Evolutionary conservation across 345 rosid genomes (phyloP), one percentile per base, ranked within the genome.

Genomic region (Pistacia integerrima): DNA sequence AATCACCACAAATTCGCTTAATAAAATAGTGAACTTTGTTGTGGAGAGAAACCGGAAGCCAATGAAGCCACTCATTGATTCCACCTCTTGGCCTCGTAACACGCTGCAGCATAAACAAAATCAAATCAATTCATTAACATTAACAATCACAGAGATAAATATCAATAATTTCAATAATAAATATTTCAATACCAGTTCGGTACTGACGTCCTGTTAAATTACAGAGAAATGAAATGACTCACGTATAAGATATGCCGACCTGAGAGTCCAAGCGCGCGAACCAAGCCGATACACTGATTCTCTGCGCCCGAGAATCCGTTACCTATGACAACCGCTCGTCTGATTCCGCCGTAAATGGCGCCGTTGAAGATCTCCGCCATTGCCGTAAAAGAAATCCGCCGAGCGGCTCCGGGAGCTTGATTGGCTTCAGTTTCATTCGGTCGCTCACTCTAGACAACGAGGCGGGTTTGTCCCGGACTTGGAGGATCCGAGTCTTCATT

Each of bases 291-390:
- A 82, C 95, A 89, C 79, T 93, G 97, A 84, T 80, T 94, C 90
- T 93, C 98, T n/a, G 98, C 92, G 61, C 97, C 97, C 22, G 97
- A 87, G 79, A 85, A 84, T 33, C 97, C 98, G 76, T 94, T 94
- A n/a, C 97, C 97, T 70, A 94, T 82, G 18, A 93, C 85, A 18
- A 90, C 79, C 48, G 89, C 95, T 63, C 94, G 89, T 79, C 78
- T 86, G 69, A 92, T 85, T 22, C 56, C 71, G 30, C 84, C 59
- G 80, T 20, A 30, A 41, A 70, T 33, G 64, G 77, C 75, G 25
- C 76, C 72, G 3, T 79, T 74, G 11, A 30, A 41, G 11, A 66
- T 71, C 48, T 79, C 88, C 18, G 82, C 59, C 69, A 36, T 41
- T 54, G 69, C 80, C 20, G 69, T n/a, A 7, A 79, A 59, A 8